Conservation (phyloP, 2,329 filamentous ascomycete species). For the Pseudopyrenochaeta lycopersici region DNA sequence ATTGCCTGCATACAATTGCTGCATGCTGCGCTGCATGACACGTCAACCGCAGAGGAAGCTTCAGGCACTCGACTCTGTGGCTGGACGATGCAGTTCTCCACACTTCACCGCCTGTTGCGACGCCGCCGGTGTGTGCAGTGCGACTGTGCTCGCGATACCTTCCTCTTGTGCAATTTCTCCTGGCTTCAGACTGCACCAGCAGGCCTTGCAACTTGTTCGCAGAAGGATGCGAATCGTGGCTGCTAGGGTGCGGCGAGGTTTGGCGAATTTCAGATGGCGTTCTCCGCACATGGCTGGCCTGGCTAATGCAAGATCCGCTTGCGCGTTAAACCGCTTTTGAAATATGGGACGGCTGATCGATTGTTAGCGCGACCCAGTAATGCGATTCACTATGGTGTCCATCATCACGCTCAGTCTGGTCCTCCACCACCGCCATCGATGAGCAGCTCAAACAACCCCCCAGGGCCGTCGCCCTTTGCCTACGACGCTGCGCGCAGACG, state of each 20-base stretch:
- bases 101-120: slow-evolving; percentile 27
- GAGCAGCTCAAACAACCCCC: slow-evolving; percentile 38
- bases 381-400: slow-evolving; percentile 36
- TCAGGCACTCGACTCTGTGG: slow-evolving; percentile 17
- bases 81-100: slow-evolving; percentile 20
- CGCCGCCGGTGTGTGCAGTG: slow-evolving; percentile 2
- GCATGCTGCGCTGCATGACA: slow-evolving; percentile 14
- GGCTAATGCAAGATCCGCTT: slow-evolving; percentile 32
- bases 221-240: slow-evolving; percentile 6
- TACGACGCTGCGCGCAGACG: slow-evolving; percentile 54
- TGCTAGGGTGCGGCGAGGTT: slow-evolving; percentile 19
- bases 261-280: slow-evolving; percentile 25
- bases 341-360: slow-evolving; percentile 27
- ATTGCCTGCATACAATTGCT: slow-evolving; percentile 13
- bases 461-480: slow-evolving; percentile 50
- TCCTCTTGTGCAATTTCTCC: not conserved
- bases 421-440: slow-evolving; percentile 48
- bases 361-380: slow-evolving; percentile 41
- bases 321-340: slow-evolving; percentile 17
- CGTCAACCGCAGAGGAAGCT: slow-evolving; percentile 22
- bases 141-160: slow-evolving; percentile 4
- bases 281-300: slow-evolving; percentile 39
- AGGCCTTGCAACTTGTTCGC: not conserved
- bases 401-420: slow-evolving; percentile 39
- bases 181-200: not conserved